phyloP scores from a whole-genome alignment of 2,329 filamentous ascomycete genomes.

The Phialocephala subalpina region DNA sequence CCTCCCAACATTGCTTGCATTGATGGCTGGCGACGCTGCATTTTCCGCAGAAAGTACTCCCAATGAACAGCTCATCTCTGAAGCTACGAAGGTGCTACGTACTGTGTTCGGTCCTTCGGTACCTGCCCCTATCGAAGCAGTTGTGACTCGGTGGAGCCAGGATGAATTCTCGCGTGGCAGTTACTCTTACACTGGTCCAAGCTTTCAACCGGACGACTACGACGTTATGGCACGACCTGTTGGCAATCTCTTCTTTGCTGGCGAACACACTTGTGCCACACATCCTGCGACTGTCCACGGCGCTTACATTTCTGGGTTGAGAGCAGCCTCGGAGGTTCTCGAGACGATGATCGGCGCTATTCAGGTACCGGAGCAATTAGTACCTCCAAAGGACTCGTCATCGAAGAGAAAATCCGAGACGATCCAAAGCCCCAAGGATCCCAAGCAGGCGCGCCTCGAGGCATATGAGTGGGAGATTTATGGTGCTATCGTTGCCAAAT shows the following conservation, averaged over 20 bases:
- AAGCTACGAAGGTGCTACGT: constrained; percentile 81
- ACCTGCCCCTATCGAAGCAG: constrained; percentile 81
- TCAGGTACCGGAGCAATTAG: constrained; percentile 75
- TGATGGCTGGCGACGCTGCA: constrained; percentile 96
- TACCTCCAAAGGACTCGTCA: constrained; percentile 66
- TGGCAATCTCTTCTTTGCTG: constrained; percentile 92
- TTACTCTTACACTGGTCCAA: constrained; percentile 91
- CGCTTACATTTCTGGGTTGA: constrained; percentile 91
- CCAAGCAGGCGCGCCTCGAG: constrained; percentile 60
- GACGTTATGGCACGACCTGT: constrained; percentile 86
- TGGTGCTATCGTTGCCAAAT: constrained; percentile 58
- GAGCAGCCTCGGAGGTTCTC: constrained; percentile 87
- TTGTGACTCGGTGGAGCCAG: constrained; percentile 91
- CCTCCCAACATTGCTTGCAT: constrained; percentile 83
- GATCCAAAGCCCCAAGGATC: constrained; percentile 51
- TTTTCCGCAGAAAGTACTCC: constrained; percentile 83
- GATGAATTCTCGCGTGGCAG: constrained; percentile 93
- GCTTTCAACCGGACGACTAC: constrained; percentile 87
- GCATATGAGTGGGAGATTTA: constrained; percentile 64
- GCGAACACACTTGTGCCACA: constrained; percentile 94
- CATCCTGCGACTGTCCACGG: constrained; percentile 98
- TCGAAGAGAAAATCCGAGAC: constrained; percentile 62
- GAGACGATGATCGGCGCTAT: constrained; percentile 85
- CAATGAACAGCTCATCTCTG: constrained; percentile 78
- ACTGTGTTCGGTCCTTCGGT: constrained; percentile 77